Percentiles rank a stretch among this genome's conserved stretches.
Conservation (phyloP, 805 yeast species). For the Millerozyma acaciae region DNA sequence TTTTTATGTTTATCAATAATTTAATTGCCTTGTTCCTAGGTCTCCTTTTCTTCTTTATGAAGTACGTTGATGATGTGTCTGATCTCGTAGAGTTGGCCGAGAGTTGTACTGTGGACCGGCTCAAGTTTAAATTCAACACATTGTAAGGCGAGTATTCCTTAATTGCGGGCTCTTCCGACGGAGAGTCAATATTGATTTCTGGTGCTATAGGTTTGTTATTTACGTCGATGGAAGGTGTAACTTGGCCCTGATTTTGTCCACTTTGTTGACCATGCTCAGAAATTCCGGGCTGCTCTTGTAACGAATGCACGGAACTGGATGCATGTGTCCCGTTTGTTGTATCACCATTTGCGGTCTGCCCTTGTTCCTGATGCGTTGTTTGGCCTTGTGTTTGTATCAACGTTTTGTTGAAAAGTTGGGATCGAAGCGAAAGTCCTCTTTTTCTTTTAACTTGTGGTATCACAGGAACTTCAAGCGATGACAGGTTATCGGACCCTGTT, state of each 20-base stretch:
- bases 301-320: too few relatives aligned
- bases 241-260: too few relatives aligned
- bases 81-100: conserved; percentile 12
- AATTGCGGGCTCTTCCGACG: neutral
- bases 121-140: conserved; percentile 9
- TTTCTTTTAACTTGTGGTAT: conserved; percentile 36
- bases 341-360: too few relatives aligned
- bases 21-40: conserved; percentile 11
- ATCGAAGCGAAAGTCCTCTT: conserved; percentile 63
- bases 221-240: too few relatives aligned
- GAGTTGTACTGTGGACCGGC: conserved; percentile 22
- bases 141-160: conserved; percentile 10
- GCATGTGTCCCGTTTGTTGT: neutral
- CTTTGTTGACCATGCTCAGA: too few relatives aligned
- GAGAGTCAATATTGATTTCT: conserved; percentile 20
- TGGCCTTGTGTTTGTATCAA: conserved; percentile 14
- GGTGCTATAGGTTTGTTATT: too few relatives aligned
- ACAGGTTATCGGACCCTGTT: conserved; percentile 1
- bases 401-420: conserved; percentile 57
- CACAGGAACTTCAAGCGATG: conserved; percentile 7
- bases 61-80: conserved; percentile 15
- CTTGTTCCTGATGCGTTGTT: too few relatives aligned
- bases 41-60: conserved; percentile 14
- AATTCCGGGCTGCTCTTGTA: too few relatives aligned
- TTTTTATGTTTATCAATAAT: conserved; percentile 18